These are phyloP conservation scores for Tetrapisispora namnaoensis DNA, from an alignment of 805 yeast genomes.

Conservation along the genomic window DNA sequence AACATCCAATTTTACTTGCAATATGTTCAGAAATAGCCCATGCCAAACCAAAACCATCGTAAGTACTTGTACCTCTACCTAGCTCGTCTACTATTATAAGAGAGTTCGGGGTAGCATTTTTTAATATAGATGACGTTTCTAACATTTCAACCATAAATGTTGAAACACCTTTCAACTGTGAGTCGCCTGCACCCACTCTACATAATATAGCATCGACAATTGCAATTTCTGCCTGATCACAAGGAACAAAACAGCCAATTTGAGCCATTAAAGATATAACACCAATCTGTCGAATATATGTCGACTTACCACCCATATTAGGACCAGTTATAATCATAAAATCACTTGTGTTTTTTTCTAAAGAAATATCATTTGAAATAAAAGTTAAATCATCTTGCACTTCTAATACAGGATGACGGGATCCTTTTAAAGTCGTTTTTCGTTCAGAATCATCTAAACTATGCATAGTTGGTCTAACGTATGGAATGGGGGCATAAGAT, in stretches of 20 bases:
- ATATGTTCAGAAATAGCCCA: slow-evolving; percentile 91
- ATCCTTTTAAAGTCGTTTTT: slow-evolving; percentile 48
- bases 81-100: slow-evolving; percentile 89
- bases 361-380: slow-evolving; percentile 78
- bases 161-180: slow-evolving; percentile 92
- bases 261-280: slow-evolving; percentile 82
- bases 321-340: slow-evolving; percentile 90
- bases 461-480: slow-evolving; percentile 62
- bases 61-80: slow-evolving; percentile 73
- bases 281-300: slow-evolving; percentile 84
- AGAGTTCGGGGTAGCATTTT: slow-evolving; percentile 75
- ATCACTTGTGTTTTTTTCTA: slow-evolving; percentile 48
- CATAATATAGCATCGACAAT: slow-evolving; percentile 88
- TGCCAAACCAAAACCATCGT: slow-evolving; percentile 96
- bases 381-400: slow-evolving; percentile 85
- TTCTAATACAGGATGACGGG: slow-evolving; percentile 93
- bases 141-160: slow-evolving; percentile 98
- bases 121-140: slow-evolving; percentile 86
- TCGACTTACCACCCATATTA: slow-evolving; percentile 96
- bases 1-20: slow-evolving; percentile 59
- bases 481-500: slow-evolving; percentile 74
- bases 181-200: slow-evolving; percentile 98
- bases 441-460: slow-evolving; percentile 38
- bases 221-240: slow-evolving; percentile 64
- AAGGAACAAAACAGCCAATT: slow-evolving; percentile 84